phyloP scores from a whole-genome alignment of 345 rosid genomes.

The Gossypium herbaceum region DNA sequence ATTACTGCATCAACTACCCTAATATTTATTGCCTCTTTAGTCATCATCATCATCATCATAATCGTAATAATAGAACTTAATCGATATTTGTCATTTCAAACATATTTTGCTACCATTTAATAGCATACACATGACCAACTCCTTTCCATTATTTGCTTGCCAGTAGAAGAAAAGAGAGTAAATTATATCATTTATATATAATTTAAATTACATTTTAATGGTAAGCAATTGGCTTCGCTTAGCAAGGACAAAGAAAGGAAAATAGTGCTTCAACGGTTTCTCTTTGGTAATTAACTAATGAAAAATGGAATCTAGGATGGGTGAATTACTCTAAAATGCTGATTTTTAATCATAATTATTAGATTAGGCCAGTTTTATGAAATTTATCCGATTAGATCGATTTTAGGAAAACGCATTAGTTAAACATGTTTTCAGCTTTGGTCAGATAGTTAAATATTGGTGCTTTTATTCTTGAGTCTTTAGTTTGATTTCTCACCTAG shows the following conservation, averaged over 20 bases:
- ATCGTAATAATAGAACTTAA: too few relatives aligned
- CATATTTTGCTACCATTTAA: background rate
- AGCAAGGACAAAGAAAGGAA: conserved; percentile 11
- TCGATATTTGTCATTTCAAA: background rate
- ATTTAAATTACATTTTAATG: conserved; percentile 18
- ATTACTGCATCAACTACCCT: conserved; percentile 3
- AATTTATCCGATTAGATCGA: too few relatives aligned
- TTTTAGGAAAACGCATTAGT: too few relatives aligned
- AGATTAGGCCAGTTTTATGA: too few relatives aligned
- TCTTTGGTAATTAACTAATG: background rate
- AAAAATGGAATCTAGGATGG: background rate
- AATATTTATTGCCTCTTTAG: background rate
- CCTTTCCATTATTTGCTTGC: background rate
- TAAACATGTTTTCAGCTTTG: too few relatives aligned
- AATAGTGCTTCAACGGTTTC: background rate
- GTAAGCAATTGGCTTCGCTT: conserved; percentile 43
- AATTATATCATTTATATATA: too few relatives aligned
- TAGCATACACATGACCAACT: background rate
- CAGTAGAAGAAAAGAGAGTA: background rate
- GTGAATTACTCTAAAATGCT: too few relatives aligned
- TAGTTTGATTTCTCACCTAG: too few relatives aligned
- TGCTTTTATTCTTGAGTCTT: too few relatives aligned
- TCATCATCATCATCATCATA: background rate
- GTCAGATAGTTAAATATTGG: too few relatives aligned
- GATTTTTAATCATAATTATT: too few relatives aligned